phyloP scores from a whole-genome alignment of 2,329 filamentous ascomycete genomes.

The Nannizziopsis barbatae region DNA sequence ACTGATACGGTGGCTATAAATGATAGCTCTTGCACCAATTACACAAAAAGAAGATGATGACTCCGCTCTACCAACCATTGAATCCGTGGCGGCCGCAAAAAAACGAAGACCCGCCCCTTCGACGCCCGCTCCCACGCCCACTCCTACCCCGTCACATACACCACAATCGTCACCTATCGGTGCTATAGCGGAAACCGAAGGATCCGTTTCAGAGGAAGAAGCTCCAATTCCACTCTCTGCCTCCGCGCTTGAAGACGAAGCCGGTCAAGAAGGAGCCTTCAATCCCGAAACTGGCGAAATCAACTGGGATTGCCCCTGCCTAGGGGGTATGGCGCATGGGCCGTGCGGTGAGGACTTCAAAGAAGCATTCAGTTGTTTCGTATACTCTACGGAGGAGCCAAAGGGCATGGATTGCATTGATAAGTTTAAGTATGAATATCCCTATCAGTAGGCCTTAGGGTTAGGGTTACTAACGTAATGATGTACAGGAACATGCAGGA shows the following conservation, averaged over 20 bases:
- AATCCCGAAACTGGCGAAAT: constrained; percentile 98
- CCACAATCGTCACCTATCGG: constrained; percentile 15
- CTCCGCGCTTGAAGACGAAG: constrained; percentile 63
- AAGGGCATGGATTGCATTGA: constrained; percentile 98
- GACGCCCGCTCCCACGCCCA: constrained; percentile 6
- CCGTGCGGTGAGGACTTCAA: constrained; percentile 94
- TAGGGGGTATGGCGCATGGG: constrained; percentile 93
- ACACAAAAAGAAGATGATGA: constrained; percentile 4
- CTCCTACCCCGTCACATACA: constrained; percentile 15
- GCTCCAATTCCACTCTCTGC: constrained; percentile 23
- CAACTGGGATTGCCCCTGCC: constrained; percentile 98
- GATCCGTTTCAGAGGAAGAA: constrained; percentile 6
- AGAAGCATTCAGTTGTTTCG: constrained; percentile 94
- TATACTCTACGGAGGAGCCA: constrained; percentile 86
- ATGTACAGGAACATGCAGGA: constrained; percentile 77
- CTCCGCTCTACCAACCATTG: constrained; percentile 11
- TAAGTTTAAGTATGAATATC: constrained; percentile 71
- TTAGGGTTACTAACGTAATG: constrained; percentile 18
- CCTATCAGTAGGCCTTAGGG: background rate
- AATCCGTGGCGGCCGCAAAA: constrained; percentile 11
- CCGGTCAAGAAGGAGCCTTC: constrained; percentile 79
- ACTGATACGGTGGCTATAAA: background rate
- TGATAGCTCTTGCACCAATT: constrained; percentile 6
- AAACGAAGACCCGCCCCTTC: constrained; percentile 10
- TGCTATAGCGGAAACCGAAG: constrained; percentile 15